phyloP scores from a whole-genome alignment of 352 stramenopile genomes.

The Saprolegnia diclina region DNA sequence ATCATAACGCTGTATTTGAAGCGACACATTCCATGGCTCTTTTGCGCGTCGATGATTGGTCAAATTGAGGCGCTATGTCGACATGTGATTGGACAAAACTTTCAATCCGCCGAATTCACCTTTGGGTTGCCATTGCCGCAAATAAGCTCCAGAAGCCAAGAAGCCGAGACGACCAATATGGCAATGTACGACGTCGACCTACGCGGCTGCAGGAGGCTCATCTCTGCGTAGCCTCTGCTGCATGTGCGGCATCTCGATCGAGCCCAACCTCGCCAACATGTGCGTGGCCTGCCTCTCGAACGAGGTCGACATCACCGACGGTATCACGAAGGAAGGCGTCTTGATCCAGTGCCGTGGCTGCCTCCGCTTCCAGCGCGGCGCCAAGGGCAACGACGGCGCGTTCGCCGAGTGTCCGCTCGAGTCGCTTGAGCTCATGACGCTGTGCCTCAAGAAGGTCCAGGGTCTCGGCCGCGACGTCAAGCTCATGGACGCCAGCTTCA shows the following conservation, averaged over 20 bases:
- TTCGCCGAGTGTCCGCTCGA: conserved; percentile 67
- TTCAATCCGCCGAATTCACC: neutral
- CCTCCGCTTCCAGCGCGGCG: conserved; percentile 51
- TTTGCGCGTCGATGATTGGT: neutral
- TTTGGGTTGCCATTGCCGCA: neutral
- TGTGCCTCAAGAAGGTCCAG: conserved; percentile 68
- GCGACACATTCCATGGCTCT: too few relatives aligned
- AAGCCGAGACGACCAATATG: neutral
- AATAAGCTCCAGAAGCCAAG: neutral
- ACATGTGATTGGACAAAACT: neutral
- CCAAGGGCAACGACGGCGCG: conserved; percentile 32
- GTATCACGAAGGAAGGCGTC: conserved; percentile 45
- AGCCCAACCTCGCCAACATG: conserved; percentile 77
- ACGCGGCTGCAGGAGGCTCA: conserved; percentile 1
- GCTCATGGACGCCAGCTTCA: conserved; percentile 67
- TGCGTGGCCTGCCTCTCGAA: conserved; percentile 55
- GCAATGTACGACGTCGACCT: conserved; percentile 1
- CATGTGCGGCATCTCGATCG: conserved; percentile 58
- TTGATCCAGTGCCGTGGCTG: conserved; percentile 63
- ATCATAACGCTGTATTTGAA: neutral
- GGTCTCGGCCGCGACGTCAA: conserved; percentile 54
- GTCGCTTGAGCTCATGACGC: conserved; percentile 65
- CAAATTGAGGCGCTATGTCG: neutral
- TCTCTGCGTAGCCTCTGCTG: conserved; percentile 38
- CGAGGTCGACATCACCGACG: conserved; percentile 69